Base-by-base conservation (phyloP, 139 green algal species). In the Coccomyxa sp. region DNA sequence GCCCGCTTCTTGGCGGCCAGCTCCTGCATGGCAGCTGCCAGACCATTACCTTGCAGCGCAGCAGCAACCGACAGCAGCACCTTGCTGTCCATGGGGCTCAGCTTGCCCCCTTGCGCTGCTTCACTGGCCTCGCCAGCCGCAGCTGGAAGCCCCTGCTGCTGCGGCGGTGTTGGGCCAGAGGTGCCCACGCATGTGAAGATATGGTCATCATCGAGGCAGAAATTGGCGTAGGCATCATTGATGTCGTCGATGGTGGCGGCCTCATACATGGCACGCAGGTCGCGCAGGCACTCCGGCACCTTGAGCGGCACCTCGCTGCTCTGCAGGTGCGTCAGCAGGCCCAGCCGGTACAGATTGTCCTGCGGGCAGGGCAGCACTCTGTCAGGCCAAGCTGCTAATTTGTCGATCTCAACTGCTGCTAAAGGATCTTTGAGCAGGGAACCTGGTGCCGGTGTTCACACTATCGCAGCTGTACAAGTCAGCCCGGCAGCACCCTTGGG, bases 291-390 rank as follows among this genome's bases (percentile, higher is more conserved):
- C 38, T 94, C 88, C n/a, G 96, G 77, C n/a, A 60, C 89, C 89
- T 98, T 98, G 75, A 91, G 85, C 10, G 94, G 95, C 84, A 99
- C 96, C 27, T 84, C 63, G 60, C 88, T 83, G 30, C 80, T 79
- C 90, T 98, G 96, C 84, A 98, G 85, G 92, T 99, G 96, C 14
- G 96, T 98, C 30, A 99, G 88, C 81, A 99, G 90, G 45, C 92
- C 93, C 80, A 99, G 86, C 92, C 94, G 97, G 89, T 98, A 98
- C 75, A 84, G 77, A 86, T 98, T 98, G 84, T 95, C 90, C 88
- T 95, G 88, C 85, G 60, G 0, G 60, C 1, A 31, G 38, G 3
- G 38, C 38, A 51, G 38, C 7, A 51, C 38, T n/a, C 59, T 76
- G 77, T 25, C 45, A 81, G 23, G 27, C 9, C 23, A 31, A 79